Evolutionary conservation across 108 stramenopile genomes (phyloP).

Genomic region (Epithemia pelagica): DNA sequence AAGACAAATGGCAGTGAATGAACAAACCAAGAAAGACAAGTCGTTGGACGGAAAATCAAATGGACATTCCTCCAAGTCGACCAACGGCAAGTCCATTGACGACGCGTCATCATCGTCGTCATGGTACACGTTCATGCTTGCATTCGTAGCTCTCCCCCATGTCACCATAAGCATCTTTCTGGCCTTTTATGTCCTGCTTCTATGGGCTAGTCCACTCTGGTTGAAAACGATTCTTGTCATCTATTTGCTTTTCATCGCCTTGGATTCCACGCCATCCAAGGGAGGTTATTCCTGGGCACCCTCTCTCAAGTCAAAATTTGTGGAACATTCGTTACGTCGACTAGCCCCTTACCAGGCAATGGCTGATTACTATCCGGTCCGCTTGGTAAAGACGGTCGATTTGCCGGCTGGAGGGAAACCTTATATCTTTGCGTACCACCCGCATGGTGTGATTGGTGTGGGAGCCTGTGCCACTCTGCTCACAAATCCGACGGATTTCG

Average conservation of each 20-base stretch:
- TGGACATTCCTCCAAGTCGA: too few relatives aligned
- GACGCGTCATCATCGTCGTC: not conserved
- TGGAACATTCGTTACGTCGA: not conserved
- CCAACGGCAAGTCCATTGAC: too few relatives aligned
- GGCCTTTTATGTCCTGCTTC: not conserved
- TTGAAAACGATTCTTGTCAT: not conserved
- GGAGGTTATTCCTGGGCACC: not conserved
- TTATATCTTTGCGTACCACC: constrained; percentile 49
- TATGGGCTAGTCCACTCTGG: not conserved
- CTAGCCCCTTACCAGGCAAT: not conserved
- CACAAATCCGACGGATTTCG: constrained; percentile 17
- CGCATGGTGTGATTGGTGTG: constrained; percentile 49
- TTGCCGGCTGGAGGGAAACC: not conserved
- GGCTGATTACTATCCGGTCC: constrained; percentile 4
- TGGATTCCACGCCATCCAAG: not conserved
- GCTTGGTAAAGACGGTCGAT: not conserved
- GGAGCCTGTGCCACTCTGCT: constrained; percentile 18
- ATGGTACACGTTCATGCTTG: not conserved
- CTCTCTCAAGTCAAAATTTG: not conserved
- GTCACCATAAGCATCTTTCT: not conserved
- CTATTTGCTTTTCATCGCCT: not conserved
- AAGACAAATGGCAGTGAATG: too few relatives aligned
- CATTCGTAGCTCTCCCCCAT: not conserved
- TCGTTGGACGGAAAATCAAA: too few relatives aligned
- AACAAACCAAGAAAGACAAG: too few relatives aligned